These are phyloP conservation scores for Limtongozyma cylindracea DNA, from an alignment of 805 yeast genomes.

Conservation along the genomic window DNA sequence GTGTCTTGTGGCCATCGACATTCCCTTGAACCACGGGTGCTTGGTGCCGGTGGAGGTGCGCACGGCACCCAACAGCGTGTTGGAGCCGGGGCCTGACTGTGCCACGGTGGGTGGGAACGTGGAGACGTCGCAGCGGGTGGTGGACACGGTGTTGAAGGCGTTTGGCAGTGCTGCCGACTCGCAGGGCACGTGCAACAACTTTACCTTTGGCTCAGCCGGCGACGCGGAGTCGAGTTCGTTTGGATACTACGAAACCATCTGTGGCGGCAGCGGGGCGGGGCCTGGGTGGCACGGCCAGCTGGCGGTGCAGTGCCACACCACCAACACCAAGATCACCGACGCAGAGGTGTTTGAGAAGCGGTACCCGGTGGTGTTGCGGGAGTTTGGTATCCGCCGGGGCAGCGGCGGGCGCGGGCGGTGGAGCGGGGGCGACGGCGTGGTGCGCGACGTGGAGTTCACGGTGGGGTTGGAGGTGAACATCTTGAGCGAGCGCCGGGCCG, in stretches of 20 bases:
- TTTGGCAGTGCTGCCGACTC: conserved; percentile 84
- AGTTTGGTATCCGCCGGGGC: conserved; percentile 39
- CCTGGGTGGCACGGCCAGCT: conserved; percentile 65
- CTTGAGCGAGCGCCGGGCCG: conserved; percentile 62
- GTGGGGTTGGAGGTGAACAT: conserved; percentile 36
- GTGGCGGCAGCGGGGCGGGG: conserved; percentile 92
- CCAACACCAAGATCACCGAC: conserved; percentile 83
- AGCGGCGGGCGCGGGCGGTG: conserved; percentile 66
- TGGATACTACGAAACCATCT: conserved; percentile 86
- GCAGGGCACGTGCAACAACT: conserved; percentile 87
- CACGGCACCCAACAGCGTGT: conserved; percentile 10
- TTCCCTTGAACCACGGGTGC: conserved; percentile 90
- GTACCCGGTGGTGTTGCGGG: conserved; percentile 58
- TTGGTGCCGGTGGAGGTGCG: conserved; percentile 47
- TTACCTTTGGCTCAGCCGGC: conserved; percentile 54
- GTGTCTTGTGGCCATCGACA: conserved; percentile 62
- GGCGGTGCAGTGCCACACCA: conserved; percentile 88
- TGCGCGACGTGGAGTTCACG: conserved; percentile 62
- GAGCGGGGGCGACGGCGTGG: conserved; percentile 68
- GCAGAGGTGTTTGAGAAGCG: conserved; percentile 74
- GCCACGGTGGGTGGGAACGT: conserved; percentile 90
- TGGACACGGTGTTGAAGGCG: conserved; percentile 72
- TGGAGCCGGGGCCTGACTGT: conserved; percentile 61
- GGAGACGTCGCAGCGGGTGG: conserved; percentile 80
- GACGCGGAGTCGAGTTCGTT: conserved; percentile 34